Evolutionary conservation across 306 rosid species (phyloP), one percentile per base, ranked within the genome.

Genomic region (Dicorynia guianensis): DNA sequence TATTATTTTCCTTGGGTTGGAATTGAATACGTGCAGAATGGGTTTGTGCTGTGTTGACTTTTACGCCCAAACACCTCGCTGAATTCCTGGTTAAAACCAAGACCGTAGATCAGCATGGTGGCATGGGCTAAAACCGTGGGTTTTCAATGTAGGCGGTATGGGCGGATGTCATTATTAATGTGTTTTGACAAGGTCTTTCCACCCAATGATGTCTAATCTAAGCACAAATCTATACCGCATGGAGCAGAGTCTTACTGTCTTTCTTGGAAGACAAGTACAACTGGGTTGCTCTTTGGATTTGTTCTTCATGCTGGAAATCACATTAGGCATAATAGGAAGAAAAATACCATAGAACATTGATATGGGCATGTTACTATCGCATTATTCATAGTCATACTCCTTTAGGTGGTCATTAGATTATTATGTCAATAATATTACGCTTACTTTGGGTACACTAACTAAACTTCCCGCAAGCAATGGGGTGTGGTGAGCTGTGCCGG

Each of bases 131-230:
- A 44, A 20, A 46, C 76, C 79, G 75, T 48, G 58, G 67, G 69
- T 80, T 53, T 67, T 60, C 67, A 53, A 80, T 25, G 2, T 25
- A 25, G 30, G 30, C 30, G 30, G 30, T 25, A 10, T 77, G 67
- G 76, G 72, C 72, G 15, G 78, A 77, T 82, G 68, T 67, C 50
- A 11, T 60, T 76, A 76, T 66, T 52, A 67, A 66, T 53, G 76
- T 55, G 49, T 68, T 69, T 80, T 47, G 75, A 66, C 79, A 66
- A 3, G 42, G 70, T 79, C 70, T 14, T 15, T 58, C 52, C 30
- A 25, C 30, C 2, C 30, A 25, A 25, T 25, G 1, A 25, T 25
- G 30, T 25, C 46, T 6, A 7, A 25, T 40, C 46, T 6, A 40
- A 7, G 10, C 9, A 40, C 46, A 7, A 4, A 1, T 25, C 30